Evolutionary conservation across 164 flowering plant genomes (phyloP).

Genomic region (Vitis riparia): DNA sequence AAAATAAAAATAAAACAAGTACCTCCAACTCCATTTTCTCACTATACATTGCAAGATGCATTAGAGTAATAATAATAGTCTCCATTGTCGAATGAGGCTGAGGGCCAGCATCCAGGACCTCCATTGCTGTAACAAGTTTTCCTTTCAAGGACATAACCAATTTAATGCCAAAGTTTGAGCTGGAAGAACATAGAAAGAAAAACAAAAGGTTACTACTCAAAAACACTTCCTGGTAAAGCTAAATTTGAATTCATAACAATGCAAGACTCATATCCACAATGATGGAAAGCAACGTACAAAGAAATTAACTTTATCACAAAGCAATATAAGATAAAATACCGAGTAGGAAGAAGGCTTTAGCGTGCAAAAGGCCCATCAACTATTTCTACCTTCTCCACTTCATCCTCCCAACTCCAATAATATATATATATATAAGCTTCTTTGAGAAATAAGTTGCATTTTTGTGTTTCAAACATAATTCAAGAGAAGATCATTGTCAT

Average conservation of each 20-base stretch:
- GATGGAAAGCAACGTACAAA: not conserved
- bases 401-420: no score
- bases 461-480: no score
- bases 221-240: not conserved
- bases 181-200: slow-evolving; percentile 24
- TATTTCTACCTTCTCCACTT: no score
- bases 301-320: not conserved
- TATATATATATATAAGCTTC: no score
- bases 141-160: slow-evolving; percentile 53
- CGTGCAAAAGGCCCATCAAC: no score
- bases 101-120: slow-evolving; percentile 66
- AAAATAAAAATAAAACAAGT: slow-evolving; percentile 2
- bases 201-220: not conserved
- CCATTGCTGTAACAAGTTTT: slow-evolving; percentile 60
- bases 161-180: slow-evolving; percentile 71
- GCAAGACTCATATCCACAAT: not conserved
- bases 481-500: no score
- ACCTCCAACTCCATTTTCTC: slow-evolving; percentile 84
- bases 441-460: no score
- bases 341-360: no score
- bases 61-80: slow-evolving; percentile 71
- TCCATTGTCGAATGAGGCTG: slow-evolving; percentile 68
- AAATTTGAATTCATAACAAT: not conserved
- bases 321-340: not conserved
- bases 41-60: slow-evolving; percentile 75